Percentiles rank a stretch among this genome's conserved stretches.
Conservation (phyloP, 768 basidiomycete species). For the Tricholoma matsutake region DNA sequence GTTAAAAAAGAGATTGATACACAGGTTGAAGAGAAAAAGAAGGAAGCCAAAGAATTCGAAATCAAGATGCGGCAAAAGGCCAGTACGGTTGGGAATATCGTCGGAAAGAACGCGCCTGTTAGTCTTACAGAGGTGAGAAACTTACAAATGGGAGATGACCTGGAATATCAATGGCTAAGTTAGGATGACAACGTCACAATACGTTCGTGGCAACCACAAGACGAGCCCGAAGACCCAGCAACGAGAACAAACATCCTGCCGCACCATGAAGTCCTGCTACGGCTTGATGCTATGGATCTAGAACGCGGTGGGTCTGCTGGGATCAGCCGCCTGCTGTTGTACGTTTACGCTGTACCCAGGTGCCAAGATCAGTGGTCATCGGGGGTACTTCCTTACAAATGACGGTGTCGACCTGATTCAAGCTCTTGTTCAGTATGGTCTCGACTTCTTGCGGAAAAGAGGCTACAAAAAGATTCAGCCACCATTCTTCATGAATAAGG, state of each 20-base stretch:
- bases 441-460: constrained; percentile 82
- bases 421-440: constrained; percentile 89
- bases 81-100: constrained; percentile 85
- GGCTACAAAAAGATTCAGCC: constrained; percentile 94
- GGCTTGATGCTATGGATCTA: constrained; percentile 94
- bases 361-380: constrained; percentile 90
- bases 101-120: constrained; percentile 82
- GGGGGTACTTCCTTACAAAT: constrained; percentile 94
- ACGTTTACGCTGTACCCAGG: constrained; percentile 38
- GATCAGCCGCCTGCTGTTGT: not conserved
- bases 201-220: constrained; percentile 84
- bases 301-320: constrained; percentile 72
- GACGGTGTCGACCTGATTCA: constrained; percentile 98
- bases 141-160: not conserved
- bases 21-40: constrained; percentile 71
- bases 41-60: constrained; percentile 77
- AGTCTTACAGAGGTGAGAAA: constrained; percentile 79
- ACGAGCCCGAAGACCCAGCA: constrained; percentile 67
- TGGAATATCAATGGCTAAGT: not conserved
- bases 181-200: constrained; percentile 90
- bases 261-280: constrained; percentile 95
- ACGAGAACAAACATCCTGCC: constrained; percentile 78
- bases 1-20: constrained; percentile 85
- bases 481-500: constrained; percentile 98
- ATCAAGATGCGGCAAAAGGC: constrained; percentile 77